Evolutionary conservation across 2,329 filamentous ascomycete species (phyloP).

Genomic region (Dothidotthia symphoricarpi): DNA sequence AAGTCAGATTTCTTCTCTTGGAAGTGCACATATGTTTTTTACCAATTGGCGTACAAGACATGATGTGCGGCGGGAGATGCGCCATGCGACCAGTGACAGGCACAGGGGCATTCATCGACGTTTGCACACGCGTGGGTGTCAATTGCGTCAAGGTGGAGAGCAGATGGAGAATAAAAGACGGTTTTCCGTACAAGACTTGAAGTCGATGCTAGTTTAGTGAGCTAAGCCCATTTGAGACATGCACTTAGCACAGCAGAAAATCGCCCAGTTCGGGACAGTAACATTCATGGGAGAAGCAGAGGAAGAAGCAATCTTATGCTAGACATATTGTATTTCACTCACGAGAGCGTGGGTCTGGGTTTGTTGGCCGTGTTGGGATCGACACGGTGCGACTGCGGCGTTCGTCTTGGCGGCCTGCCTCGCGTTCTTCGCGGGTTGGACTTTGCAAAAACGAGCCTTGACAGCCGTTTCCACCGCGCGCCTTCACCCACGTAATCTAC

Average conservation of each 20-base stretch:
- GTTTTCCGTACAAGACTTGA: too few relatives aligned
- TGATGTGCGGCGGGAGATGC: constrained; percentile 18
- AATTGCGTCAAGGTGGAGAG: constrained; percentile 12
- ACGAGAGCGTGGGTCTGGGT: not conserved
- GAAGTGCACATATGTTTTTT: constrained; percentile 2
- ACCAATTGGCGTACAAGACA: constrained; percentile 17
- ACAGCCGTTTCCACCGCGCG: constrained; percentile 3
- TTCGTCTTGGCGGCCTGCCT: constrained; percentile 28
- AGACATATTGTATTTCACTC: not conserved
- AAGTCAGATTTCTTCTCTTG: constrained; percentile 6
- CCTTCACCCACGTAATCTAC: constrained; percentile 5
- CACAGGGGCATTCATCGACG: constrained; percentile 42
- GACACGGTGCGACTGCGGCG: constrained; percentile 7
- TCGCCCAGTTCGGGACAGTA: too few relatives aligned
- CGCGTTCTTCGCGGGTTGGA: constrained; percentile 15
- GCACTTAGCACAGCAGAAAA: too few relatives aligned
- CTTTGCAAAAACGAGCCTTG: constrained; percentile 2
- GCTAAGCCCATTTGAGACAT: too few relatives aligned
- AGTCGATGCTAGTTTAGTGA: constrained; percentile 7
- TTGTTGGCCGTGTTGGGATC: not conserved
- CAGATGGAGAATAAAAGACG: constrained; percentile 6
- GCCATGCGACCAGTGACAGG: constrained; percentile 27
- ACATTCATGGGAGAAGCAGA: too few relatives aligned
- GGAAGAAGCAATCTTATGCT: too few relatives aligned
- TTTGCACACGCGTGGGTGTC: constrained; percentile 11